Base-by-base conservation (phyloP, 1,139 yeast species). In the Sugiyamaella xylanicola region DNA sequence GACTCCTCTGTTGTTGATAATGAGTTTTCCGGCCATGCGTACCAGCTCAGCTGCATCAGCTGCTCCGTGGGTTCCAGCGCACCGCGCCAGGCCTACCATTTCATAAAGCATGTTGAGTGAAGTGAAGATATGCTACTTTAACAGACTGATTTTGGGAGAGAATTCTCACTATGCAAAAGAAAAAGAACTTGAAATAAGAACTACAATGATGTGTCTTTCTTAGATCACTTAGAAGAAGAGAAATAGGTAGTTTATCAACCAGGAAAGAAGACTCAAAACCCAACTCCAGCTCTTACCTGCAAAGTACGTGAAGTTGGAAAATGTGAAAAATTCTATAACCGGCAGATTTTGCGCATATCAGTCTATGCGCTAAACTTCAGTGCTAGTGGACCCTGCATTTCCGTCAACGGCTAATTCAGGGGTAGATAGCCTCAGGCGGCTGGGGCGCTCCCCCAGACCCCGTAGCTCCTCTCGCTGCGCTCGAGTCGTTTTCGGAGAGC, bases 1-100 rank as follows among this genome's bases (percentile, higher is more conserved):
- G 16, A 93, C 91, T 52, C 99, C 99, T 79, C 97, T 88, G 72
- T 93, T 91, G 61, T 85, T 83, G 59, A 93, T 81, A 45, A 93
- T 83, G 68, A 90, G 78, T 68, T 84, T 86, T 19, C 98, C 98
- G 32, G 91, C 80, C 4, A 95, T 88, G 17, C 85, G 78, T n/a
- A 86, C 87, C 56, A 87, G 83, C 63, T 82, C 84, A 48, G 75
- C 65, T 20, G 74, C 71, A 57, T 72, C 74, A 43, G 63, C 62
- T 42, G 64, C 63, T 19, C 67, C 72, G 56, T 62, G 58, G 48
- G 69, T 60, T 20, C 68, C 68, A 17, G 66, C 61, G 49, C 63
- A 62, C 20, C 97, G 89, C 19, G 96, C 91, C 62, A 91, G 87
- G 51, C 96, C 96, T 60, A 91, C 81, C 51, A 92, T 77, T 76